Conservation (phyloP, 129 eudicot species). For the Calendula officinalis region DNA sequence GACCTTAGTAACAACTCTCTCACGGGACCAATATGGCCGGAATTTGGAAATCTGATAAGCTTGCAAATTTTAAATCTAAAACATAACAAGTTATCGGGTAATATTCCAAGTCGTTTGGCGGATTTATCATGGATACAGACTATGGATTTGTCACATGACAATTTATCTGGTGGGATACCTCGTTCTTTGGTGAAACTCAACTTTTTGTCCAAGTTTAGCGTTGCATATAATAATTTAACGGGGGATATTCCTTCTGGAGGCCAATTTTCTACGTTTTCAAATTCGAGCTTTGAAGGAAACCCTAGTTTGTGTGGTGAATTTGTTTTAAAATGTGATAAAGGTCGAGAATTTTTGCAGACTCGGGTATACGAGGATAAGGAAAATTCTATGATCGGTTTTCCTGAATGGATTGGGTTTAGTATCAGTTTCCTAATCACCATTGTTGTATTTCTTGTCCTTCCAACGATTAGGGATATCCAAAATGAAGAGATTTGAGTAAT, state of each 20-base stretch:
- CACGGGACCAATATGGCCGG: constrained; percentile 58
- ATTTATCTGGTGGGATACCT: constrained; percentile 54
- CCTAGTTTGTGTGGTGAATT: constrained; percentile 56
- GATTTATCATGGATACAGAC: constrained; percentile 45
- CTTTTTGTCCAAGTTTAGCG: constrained; percentile 52
- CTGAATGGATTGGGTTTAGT: constrained; percentile 48
- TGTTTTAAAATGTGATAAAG: constrained; percentile 29
- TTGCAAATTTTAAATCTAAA: constrained; percentile 51
- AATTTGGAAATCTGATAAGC: constrained; percentile 54
- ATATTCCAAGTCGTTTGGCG: constrained; percentile 46
- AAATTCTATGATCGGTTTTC: constrained; percentile 32
- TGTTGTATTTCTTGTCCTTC: constrained; percentile 36
- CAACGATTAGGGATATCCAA: constrained; percentile 16
- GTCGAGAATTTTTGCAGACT: constrained; percentile 7
- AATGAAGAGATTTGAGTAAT: constrained; percentile 26
- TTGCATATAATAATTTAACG: constrained; percentile 50
- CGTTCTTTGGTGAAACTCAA: constrained; percentile 43
- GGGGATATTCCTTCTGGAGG: constrained; percentile 54
- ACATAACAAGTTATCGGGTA: constrained; percentile 54
- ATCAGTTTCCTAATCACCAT: constrained; percentile 39
- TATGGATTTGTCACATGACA: constrained; percentile 64
- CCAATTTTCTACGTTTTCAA: constrained; percentile 54
- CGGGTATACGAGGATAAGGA: constrained; percentile 23
- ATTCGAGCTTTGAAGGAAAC: constrained; percentile 62
- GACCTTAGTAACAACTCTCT: constrained; percentile 61